Evolutionary conservation across 805 yeast species (phyloP).

Genomic region (Metschnikowia henanensis): DNA sequence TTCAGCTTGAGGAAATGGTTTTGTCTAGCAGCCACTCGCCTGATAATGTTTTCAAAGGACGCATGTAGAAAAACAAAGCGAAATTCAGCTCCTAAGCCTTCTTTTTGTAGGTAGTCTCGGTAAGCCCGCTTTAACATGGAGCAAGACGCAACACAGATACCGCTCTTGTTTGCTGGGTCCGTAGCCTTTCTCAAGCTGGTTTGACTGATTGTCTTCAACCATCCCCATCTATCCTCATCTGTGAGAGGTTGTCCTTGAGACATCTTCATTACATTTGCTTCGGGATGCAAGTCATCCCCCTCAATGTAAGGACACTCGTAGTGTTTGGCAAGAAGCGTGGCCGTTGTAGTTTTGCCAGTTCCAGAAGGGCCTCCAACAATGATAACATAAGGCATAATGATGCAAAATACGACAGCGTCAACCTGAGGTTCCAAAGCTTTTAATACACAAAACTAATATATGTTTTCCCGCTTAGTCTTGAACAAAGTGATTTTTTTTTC

Average conservation of each 20-base stretch:
- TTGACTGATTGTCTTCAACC: slow-evolving; percentile 62
- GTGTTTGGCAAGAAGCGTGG: slow-evolving; percentile 45
- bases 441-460: no score
- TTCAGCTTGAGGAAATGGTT: slow-evolving; percentile 86
- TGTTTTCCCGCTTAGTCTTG: no score
- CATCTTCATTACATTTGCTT: slow-evolving; percentile 78
- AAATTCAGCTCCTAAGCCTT: slow-evolving; percentile 40
- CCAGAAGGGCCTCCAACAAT: slow-evolving; percentile 97
- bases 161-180: slow-evolving; percentile 19
- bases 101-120: slow-evolving; percentile 56
- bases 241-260: slow-evolving; percentile 72
- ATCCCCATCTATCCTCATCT: slow-evolving; percentile 91
- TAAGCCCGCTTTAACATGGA: slow-evolving; percentile 79
- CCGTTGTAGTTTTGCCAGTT: slow-evolving; percentile 88
- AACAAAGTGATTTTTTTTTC: no score
- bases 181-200: slow-evolving; percentile 40
- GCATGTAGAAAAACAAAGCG: slow-evolving; percentile 69
- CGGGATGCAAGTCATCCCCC: slow-evolving; percentile 83
- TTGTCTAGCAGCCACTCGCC: slow-evolving; percentile 61
- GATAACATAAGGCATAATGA: slow-evolving; percentile 33
- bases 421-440: no score
- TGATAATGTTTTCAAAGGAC: slow-evolving; percentile 55
- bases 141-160: slow-evolving; percentile 66
- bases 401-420: neutral
- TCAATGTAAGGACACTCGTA: slow-evolving; percentile 65